These are phyloP conservation scores for Udeniomyces megalosporus DNA, from an alignment of 768 basidiomycete species.

Conservation along the genomic window DNA sequence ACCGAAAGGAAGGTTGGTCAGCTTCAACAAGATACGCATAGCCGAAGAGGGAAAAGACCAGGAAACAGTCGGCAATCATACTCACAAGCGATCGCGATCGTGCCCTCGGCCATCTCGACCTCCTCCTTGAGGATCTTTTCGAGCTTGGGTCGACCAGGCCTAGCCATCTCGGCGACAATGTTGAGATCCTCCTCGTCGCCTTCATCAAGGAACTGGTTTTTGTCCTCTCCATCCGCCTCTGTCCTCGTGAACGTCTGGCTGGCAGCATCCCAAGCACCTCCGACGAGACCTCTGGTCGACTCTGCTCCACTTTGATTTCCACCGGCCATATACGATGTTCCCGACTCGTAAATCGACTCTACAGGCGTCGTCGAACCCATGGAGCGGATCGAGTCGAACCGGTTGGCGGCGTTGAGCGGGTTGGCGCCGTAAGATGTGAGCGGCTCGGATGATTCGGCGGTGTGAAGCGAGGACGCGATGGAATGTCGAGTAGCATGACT, in stretches of 20 bases:
- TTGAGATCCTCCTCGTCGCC: slow-evolving; percentile 46
- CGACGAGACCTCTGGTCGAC: slow-evolving; percentile 9
- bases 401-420: no score
- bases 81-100: slow-evolving; percentile 55
- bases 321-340: no score
- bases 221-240: slow-evolving; percentile 21
- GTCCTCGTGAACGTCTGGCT: slow-evolving; percentile 10
- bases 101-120: slow-evolving; percentile 40
- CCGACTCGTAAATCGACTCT: no score
- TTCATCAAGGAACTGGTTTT: slow-evolving; percentile 37
- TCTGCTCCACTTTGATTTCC: neutral
- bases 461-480: no score
- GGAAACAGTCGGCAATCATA: slow-evolving; percentile 13
- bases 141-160: slow-evolving; percentile 51
- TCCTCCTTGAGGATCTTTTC: slow-evolving; percentile 50
- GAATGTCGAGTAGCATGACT: no score
- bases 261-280: slow-evolving; percentile 12
- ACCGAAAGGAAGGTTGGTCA: neutral
- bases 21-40: neutral
- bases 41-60: neutral
- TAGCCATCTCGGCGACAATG: slow-evolving; percentile 45
- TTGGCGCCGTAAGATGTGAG: no score
- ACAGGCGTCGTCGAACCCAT: no score
- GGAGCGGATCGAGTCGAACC: no score
- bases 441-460: no score